Conservation (phyloP, 805 yeast species). For the Hanseniaspora meyeri region DNA sequence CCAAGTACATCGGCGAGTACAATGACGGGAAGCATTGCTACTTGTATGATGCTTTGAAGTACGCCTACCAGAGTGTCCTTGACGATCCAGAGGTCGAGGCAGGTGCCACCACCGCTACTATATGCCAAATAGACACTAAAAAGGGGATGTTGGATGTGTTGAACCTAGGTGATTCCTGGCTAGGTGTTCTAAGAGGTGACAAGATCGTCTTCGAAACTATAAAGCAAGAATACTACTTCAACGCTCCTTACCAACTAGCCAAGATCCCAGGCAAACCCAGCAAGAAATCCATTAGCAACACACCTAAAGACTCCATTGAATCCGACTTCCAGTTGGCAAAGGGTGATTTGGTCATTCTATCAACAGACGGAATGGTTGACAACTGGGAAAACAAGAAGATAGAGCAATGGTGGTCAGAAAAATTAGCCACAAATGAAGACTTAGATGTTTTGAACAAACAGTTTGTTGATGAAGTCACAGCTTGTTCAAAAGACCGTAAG, state of each 20-base stretch:
- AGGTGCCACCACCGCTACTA: slow-evolving; percentile 89
- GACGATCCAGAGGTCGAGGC: slow-evolving; percentile 54
- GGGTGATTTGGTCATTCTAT: slow-evolving; percentile 69
- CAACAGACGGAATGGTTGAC: slow-evolving; percentile 90
- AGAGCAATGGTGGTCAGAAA: slow-evolving; percentile 51
- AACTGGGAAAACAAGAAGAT: slow-evolving; percentile 66
- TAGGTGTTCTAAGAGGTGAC: slow-evolving; percentile 64
- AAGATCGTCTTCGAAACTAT: slow-evolving; percentile 52
- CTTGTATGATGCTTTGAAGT: slow-evolving; percentile 40
- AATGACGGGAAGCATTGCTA: slow-evolving; percentile 16
- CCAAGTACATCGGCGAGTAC: slow-evolving; percentile 30
- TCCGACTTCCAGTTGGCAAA: slow-evolving; percentile 52
- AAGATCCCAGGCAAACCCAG: slow-evolving; percentile 62
- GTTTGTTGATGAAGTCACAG: slow-evolving; percentile 56
- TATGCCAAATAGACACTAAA: slow-evolving; percentile 53
- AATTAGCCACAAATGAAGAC: slow-evolving; percentile 22
- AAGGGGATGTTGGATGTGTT: slow-evolving; percentile 48
- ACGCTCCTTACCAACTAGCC: slow-evolving; percentile 85
- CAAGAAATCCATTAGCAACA: slow-evolving; percentile 53
- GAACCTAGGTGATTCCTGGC: slow-evolving; percentile 92
- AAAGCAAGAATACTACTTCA: slow-evolving; percentile 76
- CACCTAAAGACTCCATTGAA: slow-evolving; percentile 56
- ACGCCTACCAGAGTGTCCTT: slow-evolving; percentile 45
- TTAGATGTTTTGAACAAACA: slow-evolving; percentile 38
- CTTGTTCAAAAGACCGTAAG: slow-evolving; percentile 56